Conservation (phyloP, 805 yeast species). For the Hanseniaspora clermontiae region DNA sequence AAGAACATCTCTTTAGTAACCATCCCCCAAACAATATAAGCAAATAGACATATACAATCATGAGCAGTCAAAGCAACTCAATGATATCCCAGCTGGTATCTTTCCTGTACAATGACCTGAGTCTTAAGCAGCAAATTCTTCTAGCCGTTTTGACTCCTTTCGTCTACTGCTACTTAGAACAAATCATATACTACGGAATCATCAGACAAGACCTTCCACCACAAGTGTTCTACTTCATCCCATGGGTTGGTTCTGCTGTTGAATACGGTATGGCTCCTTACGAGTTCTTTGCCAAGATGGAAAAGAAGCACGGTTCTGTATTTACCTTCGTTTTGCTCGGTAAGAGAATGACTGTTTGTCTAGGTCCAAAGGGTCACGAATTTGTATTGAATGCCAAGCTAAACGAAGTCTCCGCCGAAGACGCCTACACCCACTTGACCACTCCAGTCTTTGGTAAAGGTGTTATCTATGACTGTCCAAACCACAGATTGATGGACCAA, state of each 20-base stretch:
- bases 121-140: slow-evolving; percentile 26
- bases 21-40: too few species aligned
- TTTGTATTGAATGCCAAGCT: slow-evolving; percentile 84
- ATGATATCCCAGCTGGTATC: slow-evolving; percentile 3
- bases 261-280: slow-evolving; percentile 88
- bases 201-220: slow-evolving; percentile 76
- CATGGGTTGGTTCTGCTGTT: slow-evolving; percentile 90
- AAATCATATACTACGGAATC: slow-evolving; percentile 42
- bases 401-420: slow-evolving; percentile 88
- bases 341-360: slow-evolving; percentile 82
- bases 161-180: slow-evolving; percentile 53
- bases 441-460: slow-evolving; percentile 99
- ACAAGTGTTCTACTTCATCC: slow-evolving; percentile 79
- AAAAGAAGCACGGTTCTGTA: slow-evolving; percentile 78
- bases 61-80: background rate
- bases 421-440: slow-evolving; percentile 89
- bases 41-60: background rate
- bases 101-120: background rate
- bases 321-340: slow-evolving; percentile 85
- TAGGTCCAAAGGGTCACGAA: slow-evolving; percentile 97
- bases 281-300: slow-evolving; percentile 69
- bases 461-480: slow-evolving; percentile 94
- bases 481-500: slow-evolving; percentile 89
- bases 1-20: too few species aligned
- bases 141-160: slow-evolving; percentile 38